Percentiles rank a stretch among this genome's conserved stretches.
Evolutionary conservation across 1,284 basidiomycete species (phyloP).

Genomic region (Mycosarcoma mackinlayi): DNA sequence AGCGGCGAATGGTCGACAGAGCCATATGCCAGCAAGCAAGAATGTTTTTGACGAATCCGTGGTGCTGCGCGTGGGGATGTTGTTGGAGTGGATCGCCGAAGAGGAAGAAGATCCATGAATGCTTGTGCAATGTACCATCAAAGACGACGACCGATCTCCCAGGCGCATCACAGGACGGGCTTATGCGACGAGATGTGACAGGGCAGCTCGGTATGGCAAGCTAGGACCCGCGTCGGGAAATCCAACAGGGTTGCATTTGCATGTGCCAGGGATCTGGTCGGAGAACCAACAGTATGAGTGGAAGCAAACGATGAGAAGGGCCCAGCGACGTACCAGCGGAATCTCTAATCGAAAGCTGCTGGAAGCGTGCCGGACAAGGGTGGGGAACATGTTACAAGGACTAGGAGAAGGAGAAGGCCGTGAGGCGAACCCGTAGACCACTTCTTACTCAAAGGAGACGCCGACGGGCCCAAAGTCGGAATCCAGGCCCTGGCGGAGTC

Average conservation of each 20-base stretch:
- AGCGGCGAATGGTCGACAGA: no score
- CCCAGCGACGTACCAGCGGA: slow-evolving; percentile 3
- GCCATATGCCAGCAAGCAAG: slow-evolving; percentile 8
- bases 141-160: slow-evolving; percentile 9
- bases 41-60: no score
- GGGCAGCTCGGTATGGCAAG: no score
- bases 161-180: slow-evolving; percentile 2
- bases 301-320: no score
- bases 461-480: not conserved
- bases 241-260: not conserved
- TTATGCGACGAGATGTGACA: not conserved
- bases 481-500: slow-evolving; percentile 26
- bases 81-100: slow-evolving; percentile 16
- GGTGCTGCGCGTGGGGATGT: no score
- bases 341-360: not conserved
- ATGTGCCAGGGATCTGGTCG: slow-evolving; percentile 1
- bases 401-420: not conserved
- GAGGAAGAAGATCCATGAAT: no score
- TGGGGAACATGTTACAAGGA: not conserved
- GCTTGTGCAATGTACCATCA: slow-evolving; percentile 8
- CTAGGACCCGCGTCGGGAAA: no score
- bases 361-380: not conserved
- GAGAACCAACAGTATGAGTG: slow-evolving; percentile 2
- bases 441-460: not conserved
- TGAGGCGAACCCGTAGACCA: slow-evolving; percentile 4